Conservation (phyloP, 2,329 filamentous ascomycete species). For the Diplodia scrobiculata region DNA sequence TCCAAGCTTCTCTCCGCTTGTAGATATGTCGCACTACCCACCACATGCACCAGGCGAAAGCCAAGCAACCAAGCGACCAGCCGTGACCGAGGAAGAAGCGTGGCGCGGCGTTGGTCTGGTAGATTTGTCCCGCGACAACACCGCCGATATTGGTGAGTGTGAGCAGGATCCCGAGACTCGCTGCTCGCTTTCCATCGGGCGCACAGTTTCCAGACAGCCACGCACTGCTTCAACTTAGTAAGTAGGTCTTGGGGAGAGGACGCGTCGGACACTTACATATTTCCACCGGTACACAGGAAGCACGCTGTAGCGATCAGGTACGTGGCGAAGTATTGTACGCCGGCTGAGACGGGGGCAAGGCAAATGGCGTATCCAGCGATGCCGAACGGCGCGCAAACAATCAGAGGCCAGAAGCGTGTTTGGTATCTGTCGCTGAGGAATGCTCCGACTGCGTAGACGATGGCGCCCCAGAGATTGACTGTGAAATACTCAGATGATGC, state of each 20-base stretch:
- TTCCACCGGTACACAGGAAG: constrained; percentile 41
- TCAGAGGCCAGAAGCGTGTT: constrained; percentile 44
- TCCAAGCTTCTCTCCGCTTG: constrained; percentile 38
- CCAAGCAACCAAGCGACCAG: constrained; percentile 44
- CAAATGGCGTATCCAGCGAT: constrained; percentile 41
- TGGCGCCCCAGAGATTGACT: constrained; percentile 47
- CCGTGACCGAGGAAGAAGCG: constrained; percentile 41
- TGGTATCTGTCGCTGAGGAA: constrained; percentile 45
- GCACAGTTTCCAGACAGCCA: constrained; percentile 42
- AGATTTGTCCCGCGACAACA: constrained; percentile 42
- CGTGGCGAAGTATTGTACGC: constrained; percentile 40
- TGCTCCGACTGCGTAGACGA: constrained; percentile 47
- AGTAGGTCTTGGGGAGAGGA: neutral
- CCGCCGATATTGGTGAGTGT: constrained; percentile 43
- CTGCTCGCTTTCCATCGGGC: constrained; percentile 41
- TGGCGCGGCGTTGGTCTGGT: constrained; percentile 38
- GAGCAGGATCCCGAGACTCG: constrained; percentile 38
- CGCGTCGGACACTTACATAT: constrained; percentile 32
- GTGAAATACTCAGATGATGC: neutral
- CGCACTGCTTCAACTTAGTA: constrained; percentile 28
- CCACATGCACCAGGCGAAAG: constrained; percentile 45
- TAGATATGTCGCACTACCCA: constrained; percentile 44
- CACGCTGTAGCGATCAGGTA: constrained; percentile 42
- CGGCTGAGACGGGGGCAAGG: constrained; percentile 36
- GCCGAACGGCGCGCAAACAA: constrained; percentile 39